A percentile compares a stretch with the other conserved stretches of the same genome.
Evolutionary conservation across 768 basidiomycete genomes (phyloP).

Genomic region (Lactifluus subvellereus): DNA sequence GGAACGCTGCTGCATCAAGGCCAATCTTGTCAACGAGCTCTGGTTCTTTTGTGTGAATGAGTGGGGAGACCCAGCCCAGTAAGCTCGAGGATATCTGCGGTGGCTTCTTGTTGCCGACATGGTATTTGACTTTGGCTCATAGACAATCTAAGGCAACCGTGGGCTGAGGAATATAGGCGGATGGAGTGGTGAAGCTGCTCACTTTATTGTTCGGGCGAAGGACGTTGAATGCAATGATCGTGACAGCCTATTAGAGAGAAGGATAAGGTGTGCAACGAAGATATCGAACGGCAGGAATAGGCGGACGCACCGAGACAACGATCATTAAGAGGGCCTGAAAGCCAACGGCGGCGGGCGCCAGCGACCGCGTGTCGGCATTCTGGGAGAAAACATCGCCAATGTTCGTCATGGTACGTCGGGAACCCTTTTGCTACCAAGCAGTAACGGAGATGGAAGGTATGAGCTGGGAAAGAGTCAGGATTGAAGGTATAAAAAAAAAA

Average conservation of each 20-base stretch:
- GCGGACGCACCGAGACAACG: constrained; percentile 57
- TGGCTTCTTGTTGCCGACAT: constrained; percentile 67
- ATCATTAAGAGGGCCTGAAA: constrained; percentile 75
- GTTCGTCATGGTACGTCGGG: constrained; percentile 29
- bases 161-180: neutral
- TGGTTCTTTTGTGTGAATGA: constrained; percentile 79
- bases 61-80: constrained; percentile 86
- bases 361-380: constrained; percentile 45
- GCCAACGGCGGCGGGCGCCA: constrained; percentile 74
- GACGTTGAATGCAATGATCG: constrained; percentile 72
- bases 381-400: constrained; percentile 32
- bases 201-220: constrained; percentile 89
- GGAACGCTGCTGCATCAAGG: constrained; percentile 87
- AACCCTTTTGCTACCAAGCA: neutral
- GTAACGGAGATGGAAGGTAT: neutral
- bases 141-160: constrained; percentile 56
- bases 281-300: neutral
- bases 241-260: constrained; percentile 42
- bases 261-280: constrained; percentile 11
- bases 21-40: constrained; percentile 85
- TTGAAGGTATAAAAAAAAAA: neutral
- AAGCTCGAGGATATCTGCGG: constrained; percentile 78
- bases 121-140: constrained; percentile 95
- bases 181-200: constrained; percentile 14
- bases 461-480: neutral